Base-by-base conservation (phyloP, 192 early-diverging fungal genomes). In the Spizellomyces punctatus region DNA sequence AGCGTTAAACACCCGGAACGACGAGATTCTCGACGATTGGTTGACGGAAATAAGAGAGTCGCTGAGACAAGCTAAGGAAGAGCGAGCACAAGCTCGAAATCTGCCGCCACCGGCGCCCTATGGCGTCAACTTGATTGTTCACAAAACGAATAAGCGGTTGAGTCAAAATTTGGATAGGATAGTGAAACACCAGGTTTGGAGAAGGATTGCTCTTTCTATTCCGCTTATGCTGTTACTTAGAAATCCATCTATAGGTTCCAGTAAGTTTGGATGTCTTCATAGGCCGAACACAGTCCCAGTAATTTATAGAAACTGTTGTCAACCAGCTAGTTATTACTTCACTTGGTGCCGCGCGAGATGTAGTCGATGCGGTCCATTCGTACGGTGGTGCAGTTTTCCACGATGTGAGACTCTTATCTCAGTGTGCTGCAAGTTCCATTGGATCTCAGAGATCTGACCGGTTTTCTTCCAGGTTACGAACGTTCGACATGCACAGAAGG, bases 81-180 rank as follows among this genome's bases (percentile, higher is more conserved):
- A 27, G 5, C 59, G 27, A 12, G 12, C 21, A 22, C 1, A 22
- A 17, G 12, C 12, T 14, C 19, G n/a, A 14, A 14, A 10, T 12
- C 14, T 41, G 12, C 59, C 59, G 14, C 16, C n/a, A 46, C 63
- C 55, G 6, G 58, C 61, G n/a, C 64, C 69, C 22, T 73, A 68
- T 59, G 76, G 58, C 5, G 76, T 77, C 6, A 77, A 77, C 58
- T 62, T 77, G 27, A 77, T 77, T 63, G 76, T 77, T 19, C 76
- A 77, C 71, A 73, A 73, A 44, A 73, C 70, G 9, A 77, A 77
- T 44, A 74, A 66, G 50, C 54, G 71, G 64, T 66, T 77, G 42
- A 14, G 62, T 17, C 10, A 14, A 43, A 62, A 77, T 62, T 21
- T 77, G 3, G 66, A 73, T 27, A n/a, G 54, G 27, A 55, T 77